These are phyloP conservation scores for Aegilops bicornis DNA, from an alignment of 176 grass and related monocot genomes.

Conservation along the genomic window DNA sequence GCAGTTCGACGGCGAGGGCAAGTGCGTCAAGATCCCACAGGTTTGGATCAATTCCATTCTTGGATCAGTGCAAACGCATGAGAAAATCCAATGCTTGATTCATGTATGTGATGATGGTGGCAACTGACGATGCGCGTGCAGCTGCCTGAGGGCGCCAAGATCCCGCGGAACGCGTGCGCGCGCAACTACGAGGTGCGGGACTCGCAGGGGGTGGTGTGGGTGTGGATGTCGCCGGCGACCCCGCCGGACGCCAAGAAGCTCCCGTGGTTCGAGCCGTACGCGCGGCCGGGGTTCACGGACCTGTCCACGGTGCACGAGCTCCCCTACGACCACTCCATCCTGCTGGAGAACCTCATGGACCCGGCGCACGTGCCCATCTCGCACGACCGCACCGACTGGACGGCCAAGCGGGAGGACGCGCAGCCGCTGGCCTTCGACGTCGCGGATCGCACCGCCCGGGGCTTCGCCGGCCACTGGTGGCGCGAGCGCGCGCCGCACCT, in stretches of 20 bases:
- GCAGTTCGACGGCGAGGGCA: conserved; percentile 94
- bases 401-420: conserved; percentile 80
- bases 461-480: conserved; percentile 80
- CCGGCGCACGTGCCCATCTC: conserved; percentile 95
- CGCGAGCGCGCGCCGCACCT: conserved; percentile 28
- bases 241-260: conserved; percentile 54
- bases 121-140: neutral
- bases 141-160: conserved; percentile 80
- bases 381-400: conserved; percentile 97
- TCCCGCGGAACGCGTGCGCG: conserved; percentile 71
- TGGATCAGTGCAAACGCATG: neutral
- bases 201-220: conserved; percentile 88
- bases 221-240: conserved; percentile 75
- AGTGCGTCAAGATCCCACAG: conserved; percentile 89
- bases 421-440: conserved; percentile 80
- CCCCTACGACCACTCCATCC: conserved; percentile 98
- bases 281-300: conserved; percentile 67
- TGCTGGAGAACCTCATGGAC: conserved; percentile 97
- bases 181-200: conserved; percentile 79
- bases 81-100: neutral
- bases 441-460: conserved; percentile 52
- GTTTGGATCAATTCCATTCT: neutral
- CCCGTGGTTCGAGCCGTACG: conserved; percentile 79
- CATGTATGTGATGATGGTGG: too few species aligned
- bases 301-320: conserved; percentile 82